phyloP scores from a whole-genome alignment of 768 basidiomycete species.

The Tylopilus plumbeoviolaceoides region DNA sequence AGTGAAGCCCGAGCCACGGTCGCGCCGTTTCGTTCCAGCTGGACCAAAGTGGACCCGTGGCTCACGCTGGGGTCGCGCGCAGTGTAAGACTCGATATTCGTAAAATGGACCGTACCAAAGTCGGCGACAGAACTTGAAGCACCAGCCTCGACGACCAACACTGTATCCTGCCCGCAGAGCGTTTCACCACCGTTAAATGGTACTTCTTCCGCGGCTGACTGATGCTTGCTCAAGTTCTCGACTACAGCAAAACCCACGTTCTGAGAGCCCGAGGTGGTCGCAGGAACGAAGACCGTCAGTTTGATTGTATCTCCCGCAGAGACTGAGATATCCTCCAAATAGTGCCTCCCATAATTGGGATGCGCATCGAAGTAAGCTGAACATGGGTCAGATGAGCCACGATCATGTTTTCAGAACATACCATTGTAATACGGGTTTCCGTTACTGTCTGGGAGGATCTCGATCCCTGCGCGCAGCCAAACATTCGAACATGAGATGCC shows the following conservation, averaged over 20 bases:
- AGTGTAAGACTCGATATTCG: neutral
- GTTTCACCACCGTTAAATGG: neutral
- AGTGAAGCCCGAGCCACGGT: neutral
- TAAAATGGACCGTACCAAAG: neutral
- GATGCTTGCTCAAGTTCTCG: neutral
- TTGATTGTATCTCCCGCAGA: neutral
- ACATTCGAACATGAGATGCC: neutral
- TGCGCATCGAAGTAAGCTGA: conserved; percentile 14
- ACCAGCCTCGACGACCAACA: neutral
- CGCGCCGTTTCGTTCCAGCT: neutral
- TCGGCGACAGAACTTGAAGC: neutral
- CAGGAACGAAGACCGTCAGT: neutral
- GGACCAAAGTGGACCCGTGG: neutral
- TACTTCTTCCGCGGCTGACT: neutral
- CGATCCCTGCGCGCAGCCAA: conserved; percentile 2
- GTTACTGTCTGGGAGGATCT: neutral
- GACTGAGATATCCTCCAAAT: neutral
- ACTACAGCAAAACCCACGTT: neutral
- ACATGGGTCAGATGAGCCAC: neutral
- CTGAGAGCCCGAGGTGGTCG: neutral
- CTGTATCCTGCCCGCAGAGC: neutral
- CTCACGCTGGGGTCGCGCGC: neutral
- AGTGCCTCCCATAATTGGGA: neutral
- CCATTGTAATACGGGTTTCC: neutral
- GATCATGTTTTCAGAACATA: neutral